These are phyloP conservation scores for Daphne laureola DNA, from an alignment of 441 rosid genomes.

Conservation along the genomic window DNA sequence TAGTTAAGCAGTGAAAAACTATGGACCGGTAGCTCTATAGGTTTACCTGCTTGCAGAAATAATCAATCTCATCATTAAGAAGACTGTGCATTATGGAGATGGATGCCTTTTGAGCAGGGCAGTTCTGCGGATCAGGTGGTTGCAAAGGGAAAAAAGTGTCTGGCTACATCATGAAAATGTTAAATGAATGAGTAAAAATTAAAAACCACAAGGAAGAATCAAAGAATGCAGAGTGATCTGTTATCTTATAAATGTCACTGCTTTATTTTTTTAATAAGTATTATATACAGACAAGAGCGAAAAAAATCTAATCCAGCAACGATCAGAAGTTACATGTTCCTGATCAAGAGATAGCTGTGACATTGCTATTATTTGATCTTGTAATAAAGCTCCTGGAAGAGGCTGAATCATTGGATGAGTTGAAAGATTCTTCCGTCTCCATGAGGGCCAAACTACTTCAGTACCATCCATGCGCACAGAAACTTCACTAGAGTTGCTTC, in stretches of 20 bases:
- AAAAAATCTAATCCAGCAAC: not conserved
- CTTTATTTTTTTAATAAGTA: not conserved
- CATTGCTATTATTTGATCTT: conserved; percentile 81
- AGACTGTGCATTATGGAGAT: conserved; percentile 60
- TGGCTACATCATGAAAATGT: conserved; percentile 52
- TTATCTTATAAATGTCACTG: too few species aligned
- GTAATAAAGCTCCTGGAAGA: conserved; percentile 76
- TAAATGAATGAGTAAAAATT: conserved; percentile 19
- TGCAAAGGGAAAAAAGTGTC: conserved; percentile 83
- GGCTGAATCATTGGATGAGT: conserved; percentile 80
- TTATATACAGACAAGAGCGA: not conserved
- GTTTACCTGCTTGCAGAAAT: conserved; percentile 82
- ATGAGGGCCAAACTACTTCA: conserved; percentile 93
- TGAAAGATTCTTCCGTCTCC: conserved; percentile 87
- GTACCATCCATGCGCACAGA: conserved; percentile 60
- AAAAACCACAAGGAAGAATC: conserved; percentile 13
- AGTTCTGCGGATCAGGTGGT: conserved; percentile 57
- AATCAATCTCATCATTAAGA: conserved; percentile 82
- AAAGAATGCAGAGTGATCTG: not conserved
- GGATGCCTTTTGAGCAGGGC: conserved; percentile 50
- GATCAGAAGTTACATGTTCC: conserved; percentile 65
- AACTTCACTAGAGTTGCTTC: conserved; percentile 65
- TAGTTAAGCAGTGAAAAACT: not conserved
- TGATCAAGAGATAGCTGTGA: conserved; percentile 90
- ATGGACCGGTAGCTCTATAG: not conserved